Evolutionary conservation across 768 basidiomycete species (phyloP), one percentile per base, ranked within the genome.

Genomic region (Glaciozyma martinii): DNA sequence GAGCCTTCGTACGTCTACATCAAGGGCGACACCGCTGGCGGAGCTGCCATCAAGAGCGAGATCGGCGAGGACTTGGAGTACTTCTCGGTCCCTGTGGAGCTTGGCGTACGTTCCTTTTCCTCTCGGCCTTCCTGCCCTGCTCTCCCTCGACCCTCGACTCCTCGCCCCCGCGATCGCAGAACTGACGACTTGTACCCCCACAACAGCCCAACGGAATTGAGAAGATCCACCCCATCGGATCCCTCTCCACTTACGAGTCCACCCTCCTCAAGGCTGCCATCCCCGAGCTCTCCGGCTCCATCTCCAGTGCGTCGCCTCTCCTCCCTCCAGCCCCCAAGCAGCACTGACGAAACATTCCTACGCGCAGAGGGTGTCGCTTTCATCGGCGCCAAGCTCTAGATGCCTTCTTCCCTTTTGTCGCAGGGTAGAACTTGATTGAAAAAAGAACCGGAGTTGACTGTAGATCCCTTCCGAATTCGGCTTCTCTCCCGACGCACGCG

Each of bases 21-120:
- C 66, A 78, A 78, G 67, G 89, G 90, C 77, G 85, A 88, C 82
- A 90, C 88, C 78, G 76, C 82, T 97, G 63, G 88, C 86, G 19
- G 75, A 79, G 66, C 82, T 86, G 84, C 86, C 50, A 81, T 94
- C 67, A 95, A 82, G 76, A 85, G 82, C 60, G 82, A 84, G 18
- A 76, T 94, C 46, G 86, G 86, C 76, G 80, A 92, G 79, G 94
- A 91, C 73, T 82, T 98, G 72, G 84, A 88, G 76, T 98, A 88
- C 82, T 99, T 98, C 85, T 90, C 92, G 19, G 87, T 88, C 69
- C 87, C 85, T 73, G 88, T 98, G 71, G 88, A 93, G 79, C 89
- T 98, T 71, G 90, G 92, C 72, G 55, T 98, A 85, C 82, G 98
- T 99, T n/a, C n/a, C 82, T 89, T 86, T 43, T 86, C 83, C 56